Conservation (phyloP, 2,329 filamentous ascomycete genomes). For the Aspergillus clavatus region DNA sequence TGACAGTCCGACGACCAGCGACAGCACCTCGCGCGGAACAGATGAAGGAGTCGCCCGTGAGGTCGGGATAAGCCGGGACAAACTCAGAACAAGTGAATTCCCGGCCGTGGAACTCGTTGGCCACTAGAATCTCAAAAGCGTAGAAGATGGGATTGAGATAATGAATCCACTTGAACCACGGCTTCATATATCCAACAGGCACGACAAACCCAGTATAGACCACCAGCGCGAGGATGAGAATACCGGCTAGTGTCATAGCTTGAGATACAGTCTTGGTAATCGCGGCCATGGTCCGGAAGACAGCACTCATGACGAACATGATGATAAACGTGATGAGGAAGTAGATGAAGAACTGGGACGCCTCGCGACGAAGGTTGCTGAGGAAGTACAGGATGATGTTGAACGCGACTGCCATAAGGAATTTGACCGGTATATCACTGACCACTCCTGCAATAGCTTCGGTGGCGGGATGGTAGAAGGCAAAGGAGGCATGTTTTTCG, state of each 20-base stretch:
- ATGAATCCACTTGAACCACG: constrained; percentile 77
- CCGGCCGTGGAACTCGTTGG: constrained; percentile 71
- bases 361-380: constrained; percentile 67
- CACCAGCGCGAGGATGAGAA: constrained; percentile 39
- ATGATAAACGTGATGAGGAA: constrained; percentile 68
- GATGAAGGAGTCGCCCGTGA: constrained; percentile 41
- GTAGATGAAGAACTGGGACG: constrained; percentile 81
- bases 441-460: constrained; percentile 15
- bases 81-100: constrained; percentile 51
- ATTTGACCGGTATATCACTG: constrained; percentile 63
- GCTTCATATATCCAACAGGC: constrained; percentile 58
- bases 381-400: constrained; percentile 82
- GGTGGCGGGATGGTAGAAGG: constrained; percentile 26
- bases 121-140: constrained; percentile 73
- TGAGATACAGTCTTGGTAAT: constrained; percentile 62
- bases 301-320: constrained; percentile 74
- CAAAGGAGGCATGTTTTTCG: constrained; percentile 28
- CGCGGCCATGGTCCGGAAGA: constrained; percentile 74
- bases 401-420: constrained; percentile 66
- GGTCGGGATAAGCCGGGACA: constrained; percentile 43
- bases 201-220: constrained; percentile 49
- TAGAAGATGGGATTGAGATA: constrained; percentile 76
- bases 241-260: constrained; percentile 51
- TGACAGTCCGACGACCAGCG: constrained; percentile 50
- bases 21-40: constrained; percentile 57